Evolutionary conservation across 2,329 filamentous ascomycete genomes (phyloP), one percentile per base, ranked within the genome.

Genomic region (Didymosphaeria variabile): DNA sequence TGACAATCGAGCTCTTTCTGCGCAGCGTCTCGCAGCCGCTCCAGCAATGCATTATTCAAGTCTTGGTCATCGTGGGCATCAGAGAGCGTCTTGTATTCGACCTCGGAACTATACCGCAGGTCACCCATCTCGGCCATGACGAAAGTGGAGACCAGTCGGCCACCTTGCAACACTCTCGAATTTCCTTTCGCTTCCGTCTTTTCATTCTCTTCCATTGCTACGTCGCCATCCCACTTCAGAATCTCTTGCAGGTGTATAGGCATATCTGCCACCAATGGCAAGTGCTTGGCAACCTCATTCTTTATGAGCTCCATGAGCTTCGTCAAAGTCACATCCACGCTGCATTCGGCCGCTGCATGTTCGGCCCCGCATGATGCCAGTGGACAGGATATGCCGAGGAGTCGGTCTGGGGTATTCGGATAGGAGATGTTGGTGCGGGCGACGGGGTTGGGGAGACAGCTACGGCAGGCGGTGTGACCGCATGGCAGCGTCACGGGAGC

Each of bases 1-100:
- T 95, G 92, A 67, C 94, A 97, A 71, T 97, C 93, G 72, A 96
- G 82, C 73, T 97, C 93, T 17, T 83, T 82, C 62, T 89, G 86
- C 3, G 87, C 83, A 1, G 83, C 81, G 29, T 90, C 85, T 68
- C 88, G 87, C 15, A 95, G 73, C 36, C 82, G 83, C 29, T 84
- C 79, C 31, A 93, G 78, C 9, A 89, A 71, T 9, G 71, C 76
- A 5, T 72, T 66, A 62, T 91, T 87, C 21, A 84, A 62, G 31
- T 73, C 61, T 40, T 78, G 70, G 54, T 79, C 74, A 1, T 73
- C 62, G 56, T 82, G 73, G 40, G 76, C 67, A 13, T 75, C 71
- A 5, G 77, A 74, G 52, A 78, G 60, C 10, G 72, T 74, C 58
- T 72, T 70, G 60, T 88, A 91, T 1, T 77, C 69, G 15, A 89